Evolutionary conservation across 345 rosid genomes (phyloP), one percentile per base, ranked within the genome.

Genomic region (Salix viminalis): DNA sequence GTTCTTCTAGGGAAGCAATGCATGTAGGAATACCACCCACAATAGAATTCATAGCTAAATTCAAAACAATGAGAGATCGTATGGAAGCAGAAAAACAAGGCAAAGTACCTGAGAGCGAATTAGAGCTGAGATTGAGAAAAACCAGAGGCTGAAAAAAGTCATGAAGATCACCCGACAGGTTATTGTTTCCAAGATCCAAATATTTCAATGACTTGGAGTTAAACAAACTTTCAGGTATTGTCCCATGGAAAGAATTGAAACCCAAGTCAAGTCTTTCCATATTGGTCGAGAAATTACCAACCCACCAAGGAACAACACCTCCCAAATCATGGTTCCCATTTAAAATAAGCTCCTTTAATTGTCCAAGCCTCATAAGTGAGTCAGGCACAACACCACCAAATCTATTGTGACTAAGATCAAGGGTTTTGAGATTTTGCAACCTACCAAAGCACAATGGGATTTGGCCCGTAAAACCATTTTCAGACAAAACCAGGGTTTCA

Each of bases 1-100:
- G 74, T 32, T 81, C 83, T 68, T 81, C 26, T 12, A 92, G 82
- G 7, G 96, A 90, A 67, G 91, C 87, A 54, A 94, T 84, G 82
- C 98, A 94, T 7, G 97, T 90, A 80, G 99, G 97, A 58, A 95
- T 85, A 1, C 99, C 99, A 69, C 99, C 99, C 56, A 87, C 75
- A 41, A 95, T 75, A 73, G 89, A 86, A 81, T 95, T 95, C 39
- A 84, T 80, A 44, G 89, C 94, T 41, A 92, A 85, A 80, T 87
- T 87, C 79, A 95, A 67, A 60, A 88, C 76, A 69, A 30, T 80
- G 7, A 92, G 90, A 62, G 94, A 87, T 18, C 65, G 82, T 58
- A 87, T 84, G 60, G 88, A 85, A 5, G 90, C 88, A 65, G 91
- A 81, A 69, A 91, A 90, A 84, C 99, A 95, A 75, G 97, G 97